Evolutionary conservation across 345 rosid species (phyloP).

Genomic region (Hypericum perforatum): DNA sequence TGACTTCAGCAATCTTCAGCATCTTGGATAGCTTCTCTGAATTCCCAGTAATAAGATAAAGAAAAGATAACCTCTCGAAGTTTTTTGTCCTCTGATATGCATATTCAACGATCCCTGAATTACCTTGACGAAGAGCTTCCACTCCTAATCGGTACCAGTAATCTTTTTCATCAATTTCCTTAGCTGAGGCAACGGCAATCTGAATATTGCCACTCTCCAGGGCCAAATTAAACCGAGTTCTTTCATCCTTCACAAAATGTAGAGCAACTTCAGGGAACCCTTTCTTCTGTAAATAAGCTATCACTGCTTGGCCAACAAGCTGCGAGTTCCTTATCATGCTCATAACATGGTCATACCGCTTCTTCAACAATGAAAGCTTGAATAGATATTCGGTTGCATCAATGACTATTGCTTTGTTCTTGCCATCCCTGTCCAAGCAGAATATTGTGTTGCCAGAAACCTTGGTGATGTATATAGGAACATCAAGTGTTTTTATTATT

Average conservation of each 20-base stretch:
- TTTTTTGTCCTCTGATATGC: conserved; percentile 96
- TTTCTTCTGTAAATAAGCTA: conserved; percentile 90
- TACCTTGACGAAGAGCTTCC: conserved; percentile 98
- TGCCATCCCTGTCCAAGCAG: conserved; percentile 86
- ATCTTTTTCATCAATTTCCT: conserved; percentile 89
- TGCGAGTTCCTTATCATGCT: conserved; percentile 89
- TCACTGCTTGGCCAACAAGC: conserved; percentile 96
- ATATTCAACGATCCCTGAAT: conserved; percentile 82
- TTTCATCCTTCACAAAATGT: conserved; percentile 93
- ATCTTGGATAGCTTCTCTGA: conserved; percentile 73
- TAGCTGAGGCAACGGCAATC: conserved; percentile 93
- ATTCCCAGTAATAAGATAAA: conserved; percentile 84
- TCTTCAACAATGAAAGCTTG: conserved; percentile 67
- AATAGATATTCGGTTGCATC: conserved; percentile 87
- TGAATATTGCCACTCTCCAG: conserved; percentile 92
- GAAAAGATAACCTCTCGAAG: conserved; percentile 89
- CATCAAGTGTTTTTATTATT: conserved; percentile 72
- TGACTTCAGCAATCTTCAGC: conserved; percentile 90
- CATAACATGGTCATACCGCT: conserved; percentile 86
- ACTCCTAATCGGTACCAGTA: conserved; percentile 90
- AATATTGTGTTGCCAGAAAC: conserved; percentile 57
- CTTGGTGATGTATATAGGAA: conserved; percentile 75
- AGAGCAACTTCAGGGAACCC: conserved; percentile 98
- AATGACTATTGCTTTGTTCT: conserved; percentile 49
- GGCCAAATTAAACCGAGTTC: conserved; percentile 87